These are phyloP conservation scores for Gossypium mustelinum DNA, from an alignment of 345 rosid genomes.

Conservation along the genomic window DNA sequence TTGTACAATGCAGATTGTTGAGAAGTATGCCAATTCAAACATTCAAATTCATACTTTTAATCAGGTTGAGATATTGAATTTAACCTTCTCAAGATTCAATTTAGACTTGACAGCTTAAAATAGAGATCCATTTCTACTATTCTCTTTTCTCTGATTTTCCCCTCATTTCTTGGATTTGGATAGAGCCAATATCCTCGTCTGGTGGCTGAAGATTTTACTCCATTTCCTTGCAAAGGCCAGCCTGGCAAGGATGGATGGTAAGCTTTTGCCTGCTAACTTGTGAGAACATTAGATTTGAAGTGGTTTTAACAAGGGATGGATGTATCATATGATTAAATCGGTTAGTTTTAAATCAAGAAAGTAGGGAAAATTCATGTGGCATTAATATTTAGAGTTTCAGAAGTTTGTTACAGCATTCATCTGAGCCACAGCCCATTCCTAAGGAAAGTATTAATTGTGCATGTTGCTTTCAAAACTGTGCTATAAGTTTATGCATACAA, in stretches of 20 bases:
- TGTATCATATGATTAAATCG: neutral
- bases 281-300: neutral
- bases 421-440: neutral
- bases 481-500: neutral
- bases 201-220: slow-evolving; percentile 70
- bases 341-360: neutral
- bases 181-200: slow-evolving; percentile 99
- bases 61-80: slow-evolving; percentile 50
- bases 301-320: neutral
- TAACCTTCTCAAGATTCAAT: neutral
- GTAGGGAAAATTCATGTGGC: neutral
- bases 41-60: slow-evolving; percentile 85
- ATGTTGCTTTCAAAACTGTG: neutral
- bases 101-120: neutral
- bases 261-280: slow-evolving; percentile 4
- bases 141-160: neutral
- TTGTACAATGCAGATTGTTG: neutral
- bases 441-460: neutral
- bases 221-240: slow-evolving; percentile 87
- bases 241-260: slow-evolving; percentile 98
- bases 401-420: neutral
- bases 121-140: neutral
- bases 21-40: slow-evolving; percentile 19
- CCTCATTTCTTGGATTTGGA: slow-evolving; percentile 8
- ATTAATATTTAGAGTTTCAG: neutral